A percentile compares a stretch with the other conserved stretches of the same genome.
Conservation (phyloP, 2,329 filamentous ascomycete species). For the Nigrograna mackinnonii region DNA sequence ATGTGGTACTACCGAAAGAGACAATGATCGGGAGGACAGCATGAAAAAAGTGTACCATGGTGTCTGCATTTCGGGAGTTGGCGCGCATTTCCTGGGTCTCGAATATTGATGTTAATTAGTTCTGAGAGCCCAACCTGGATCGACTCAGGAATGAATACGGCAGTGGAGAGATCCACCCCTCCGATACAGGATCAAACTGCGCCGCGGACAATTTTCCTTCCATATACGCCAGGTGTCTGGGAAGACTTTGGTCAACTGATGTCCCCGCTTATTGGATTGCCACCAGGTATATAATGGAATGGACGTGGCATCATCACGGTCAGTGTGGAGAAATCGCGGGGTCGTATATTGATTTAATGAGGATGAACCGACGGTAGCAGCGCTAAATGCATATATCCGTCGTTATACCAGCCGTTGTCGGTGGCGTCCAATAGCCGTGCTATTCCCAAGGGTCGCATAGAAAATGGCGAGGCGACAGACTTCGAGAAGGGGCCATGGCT, state of each 20-base stretch:
- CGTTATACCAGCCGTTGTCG: slow-evolving; percentile 10
- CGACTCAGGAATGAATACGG: slow-evolving; percentile 13
- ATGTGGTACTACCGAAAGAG: no score
- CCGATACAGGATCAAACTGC: slow-evolving; percentile 2
- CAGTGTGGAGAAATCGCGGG: slow-evolving; percentile 23
- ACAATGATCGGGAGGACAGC: no score
- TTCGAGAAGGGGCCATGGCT: slow-evolving; percentile 10
- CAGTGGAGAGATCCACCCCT: slow-evolving; percentile 10
- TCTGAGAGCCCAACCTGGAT: slow-evolving; percentile 16
- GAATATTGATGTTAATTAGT: slow-evolving; percentile 4
- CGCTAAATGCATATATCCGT: slow-evolving; percentile 8
- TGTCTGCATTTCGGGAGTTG: slow-evolving; percentile 1
- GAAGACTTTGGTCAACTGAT: slow-evolving; percentile 15
- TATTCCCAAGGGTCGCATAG: neutral
- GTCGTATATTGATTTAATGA: slow-evolving; percentile 16
- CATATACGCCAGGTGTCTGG: slow-evolving; percentile 13
- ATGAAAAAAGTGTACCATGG: no score
- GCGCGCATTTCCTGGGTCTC: slow-evolving; percentile 1
- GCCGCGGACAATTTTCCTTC: no score
- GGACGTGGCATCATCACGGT: slow-evolving; percentile 19
- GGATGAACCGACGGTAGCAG: slow-evolving; percentile 2
- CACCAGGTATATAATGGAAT: slow-evolving; percentile 15
- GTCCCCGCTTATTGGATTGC: slow-evolving; percentile 8
- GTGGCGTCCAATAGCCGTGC: slow-evolving; percentile 10
- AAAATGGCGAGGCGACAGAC: neutral